Evolutionary conservation across 768 basidiomycete genomes (phyloP), one percentile per base, ranked within the genome.

Genomic region (Lactarius akahatsu): DNA sequence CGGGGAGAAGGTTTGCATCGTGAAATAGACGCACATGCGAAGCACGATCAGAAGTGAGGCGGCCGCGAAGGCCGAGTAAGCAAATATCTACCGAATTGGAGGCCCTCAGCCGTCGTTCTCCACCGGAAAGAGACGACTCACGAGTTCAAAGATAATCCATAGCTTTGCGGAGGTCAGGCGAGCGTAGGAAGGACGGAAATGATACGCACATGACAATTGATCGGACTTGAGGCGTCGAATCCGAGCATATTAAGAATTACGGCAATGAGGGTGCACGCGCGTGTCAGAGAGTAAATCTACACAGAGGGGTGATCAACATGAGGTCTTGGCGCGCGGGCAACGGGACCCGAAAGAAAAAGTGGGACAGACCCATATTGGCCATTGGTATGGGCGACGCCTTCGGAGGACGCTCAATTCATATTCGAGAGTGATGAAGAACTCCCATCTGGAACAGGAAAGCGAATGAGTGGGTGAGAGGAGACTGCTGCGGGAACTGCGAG

Each of bases 241-340:
- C 43, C 54, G 5, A 68, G 15, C 16, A 65, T 34, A 13, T 59
- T 43, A 0, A 57, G 20, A 11, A 64, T 50, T 7, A 57, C 54
- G 40, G 23, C 20, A 23, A 59, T 2, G 15, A 68, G 59, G 13
- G 59, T 15, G 36, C 20, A 1, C 20, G 58, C 13, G 18, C 67
- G 67, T 16, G 63, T 57, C 3, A 68, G 20, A 26, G 55, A 68
- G 26, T 68, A 68, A 4, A 68, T 32, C 67, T 68, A 41, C 26
- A 0, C 20, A 13, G 20, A 13, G 40, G 18, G 26, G 1, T 28
- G 2, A 43, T 60, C 4, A 57, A 40, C 40, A 6, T 4, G 2
- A 30, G 34, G 43, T 9, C 6, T 20, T 45, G 43, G 13, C 13
- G 15, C 16, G 16, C 34, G 36, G 20, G 26, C 18, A 56, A 41